Conservation (phyloP, 2,329 filamentous ascomycete genomes). For the Epichloe aotearoae region DNA sequence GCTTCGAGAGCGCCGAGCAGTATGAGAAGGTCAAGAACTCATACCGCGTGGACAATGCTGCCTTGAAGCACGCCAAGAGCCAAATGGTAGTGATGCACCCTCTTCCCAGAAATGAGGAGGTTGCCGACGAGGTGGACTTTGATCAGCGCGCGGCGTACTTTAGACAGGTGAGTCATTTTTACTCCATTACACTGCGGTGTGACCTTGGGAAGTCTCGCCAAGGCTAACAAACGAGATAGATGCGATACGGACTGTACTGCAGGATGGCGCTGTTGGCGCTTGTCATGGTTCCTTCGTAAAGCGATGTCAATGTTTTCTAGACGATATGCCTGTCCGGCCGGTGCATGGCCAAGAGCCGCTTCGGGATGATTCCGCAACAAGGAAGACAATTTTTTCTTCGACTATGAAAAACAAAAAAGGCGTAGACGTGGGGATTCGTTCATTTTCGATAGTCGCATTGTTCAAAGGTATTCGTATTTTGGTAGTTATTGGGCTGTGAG, state of each 20-base stretch:
- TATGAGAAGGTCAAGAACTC: slow-evolving; percentile 83
- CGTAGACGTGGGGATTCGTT: slow-evolving; percentile 3
- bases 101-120: slow-evolving; percentile 83
- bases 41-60: slow-evolving; percentile 81
- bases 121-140: slow-evolving; percentile 92
- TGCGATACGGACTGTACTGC: slow-evolving; percentile 95
- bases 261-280: slow-evolving; percentile 94
- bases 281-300: slow-evolving; percentile 48
- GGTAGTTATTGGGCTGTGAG: neutral
- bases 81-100: slow-evolving; percentile 95
- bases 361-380: neutral
- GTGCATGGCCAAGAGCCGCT: neutral
- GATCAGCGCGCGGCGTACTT: slow-evolving; percentile 96
- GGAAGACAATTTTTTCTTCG: neutral
- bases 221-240: slow-evolving; percentile 37
- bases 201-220: neutral
- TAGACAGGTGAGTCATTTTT: slow-evolving; percentile 69
- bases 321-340: neutral
- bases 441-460: neutral
- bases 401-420: neutral
- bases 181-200: neutral
- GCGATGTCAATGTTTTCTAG: neutral
- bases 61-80: slow-evolving; percentile 80
- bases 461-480: slow-evolving; percentile 3
- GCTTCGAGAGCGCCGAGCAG: slow-evolving; percentile 66